Base-by-base conservation (phyloP, 2,329 filamentous ascomycete genomes). In the Fusarium poae region DNA sequence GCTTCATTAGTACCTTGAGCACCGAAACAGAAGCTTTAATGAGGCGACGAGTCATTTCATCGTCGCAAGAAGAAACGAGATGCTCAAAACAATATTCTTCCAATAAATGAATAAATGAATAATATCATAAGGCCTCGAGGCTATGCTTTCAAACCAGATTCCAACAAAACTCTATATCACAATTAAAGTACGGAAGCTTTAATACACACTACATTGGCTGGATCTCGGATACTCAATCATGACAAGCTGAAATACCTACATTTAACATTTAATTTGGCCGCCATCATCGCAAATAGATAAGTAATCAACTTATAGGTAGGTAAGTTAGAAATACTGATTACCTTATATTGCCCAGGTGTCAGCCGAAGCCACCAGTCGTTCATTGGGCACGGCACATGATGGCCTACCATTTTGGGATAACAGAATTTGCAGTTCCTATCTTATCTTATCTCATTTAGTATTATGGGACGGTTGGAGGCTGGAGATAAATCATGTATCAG, bases 371-470 rank as follows among this genome's bases (percentile, higher is more conserved):
- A 39, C 45, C 35, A 50, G 34, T 37, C 34, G 60, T 58, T 68
- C 45, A 72, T 72, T 72, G 67, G 67, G 44, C 27, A 40, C 34
- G 35, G 35, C 45, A 46, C 46, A 46, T 62, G 46, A 40, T 25
- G 62, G 51, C 32, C 59, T 71, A 48, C 70, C 70, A 37, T n/a
- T 63, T 67, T 60, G 51, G 70, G 65, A 48, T 9, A 63, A 56
- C 37, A 21, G 23, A 43, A 42, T 53, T 16, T 35, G 49, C 16
- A 20, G 25, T 53, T 21, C 61, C 58, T 59, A 65, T 50, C 51
- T 64, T 58, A 64, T 49, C 58, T 25, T 30, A n/a, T 25, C 27
- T 27, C n/a, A n/a, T n/a, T n/a, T 11, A 23, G 35, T 37, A 27
- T 27, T 16, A 51, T 20, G 18, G 13, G 20, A 50, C 15, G 10